Percentiles rank a stretch among this genome's conserved stretches.
Evolutionary conservation across 1,284 basidiomycete species (phyloP).

Genomic region (Microbotryum intermedium): DNA sequence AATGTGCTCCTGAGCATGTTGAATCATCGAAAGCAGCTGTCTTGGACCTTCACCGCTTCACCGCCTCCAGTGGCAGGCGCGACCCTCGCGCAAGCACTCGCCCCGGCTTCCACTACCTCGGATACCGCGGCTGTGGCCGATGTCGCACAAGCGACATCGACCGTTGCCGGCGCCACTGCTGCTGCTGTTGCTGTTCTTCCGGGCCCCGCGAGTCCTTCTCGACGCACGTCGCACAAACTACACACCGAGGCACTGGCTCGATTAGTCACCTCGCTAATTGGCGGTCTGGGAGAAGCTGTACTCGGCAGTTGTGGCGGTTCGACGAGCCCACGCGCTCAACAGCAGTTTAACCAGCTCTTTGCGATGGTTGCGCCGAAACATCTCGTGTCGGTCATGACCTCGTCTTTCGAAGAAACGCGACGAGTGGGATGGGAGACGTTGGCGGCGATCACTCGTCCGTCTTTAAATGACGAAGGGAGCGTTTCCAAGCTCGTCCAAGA

Average conservation of each 20-base stretch:
- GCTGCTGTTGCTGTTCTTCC: too few relatives aligned
- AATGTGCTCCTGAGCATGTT: background rate
- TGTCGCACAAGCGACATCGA: background rate
- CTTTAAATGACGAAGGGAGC: background rate
- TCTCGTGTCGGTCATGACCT: background rate
- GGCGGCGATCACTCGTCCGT: conserved; percentile 7
- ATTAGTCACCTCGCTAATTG: too few relatives aligned
- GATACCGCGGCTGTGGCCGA: background rate
- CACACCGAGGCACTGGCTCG: too few relatives aligned
- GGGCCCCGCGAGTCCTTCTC: background rate
- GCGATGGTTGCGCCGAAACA: background rate
- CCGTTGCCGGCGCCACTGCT: background rate
- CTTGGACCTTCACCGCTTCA: too few relatives aligned
- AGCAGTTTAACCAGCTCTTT: conserved; percentile 4
- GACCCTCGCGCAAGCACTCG: background rate
- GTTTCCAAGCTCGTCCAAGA: too few relatives aligned
- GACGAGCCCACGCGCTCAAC: too few relatives aligned
- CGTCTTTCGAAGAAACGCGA: background rate
- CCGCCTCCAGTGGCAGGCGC: background rate
- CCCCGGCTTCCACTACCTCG: background rate
- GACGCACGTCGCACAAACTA: background rate
- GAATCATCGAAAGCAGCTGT: background rate
- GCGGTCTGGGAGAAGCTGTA: too few relatives aligned
- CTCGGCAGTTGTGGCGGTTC: too few relatives aligned
- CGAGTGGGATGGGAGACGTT: conserved; percentile 10